A percentile compares a stretch with the other conserved stretches of the same genome.
Evolutionary conservation across 2,329 filamentous ascomycete species (phyloP).

Genomic region (Aspergillus ustus): DNA sequence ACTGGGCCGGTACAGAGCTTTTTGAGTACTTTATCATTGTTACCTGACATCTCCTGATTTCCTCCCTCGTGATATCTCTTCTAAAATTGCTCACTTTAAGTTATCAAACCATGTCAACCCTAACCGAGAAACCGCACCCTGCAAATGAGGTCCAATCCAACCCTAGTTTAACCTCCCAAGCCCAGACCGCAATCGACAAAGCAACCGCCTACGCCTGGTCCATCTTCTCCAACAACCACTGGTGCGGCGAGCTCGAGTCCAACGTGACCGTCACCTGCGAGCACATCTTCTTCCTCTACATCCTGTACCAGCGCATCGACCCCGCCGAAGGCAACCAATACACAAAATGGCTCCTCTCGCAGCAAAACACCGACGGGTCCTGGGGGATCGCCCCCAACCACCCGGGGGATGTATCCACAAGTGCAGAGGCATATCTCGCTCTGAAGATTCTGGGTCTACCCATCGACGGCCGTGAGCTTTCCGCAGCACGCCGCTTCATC

Average conservation of each 20-base stretch:
- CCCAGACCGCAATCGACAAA: too few relatives aligned
- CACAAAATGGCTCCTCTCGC: constrained; percentile 20
- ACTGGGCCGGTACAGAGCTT: too few relatives aligned
- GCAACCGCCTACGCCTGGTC: too few relatives aligned
- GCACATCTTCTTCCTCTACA: constrained; percentile 32
- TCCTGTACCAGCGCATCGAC: constrained; percentile 21
- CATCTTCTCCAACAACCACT: constrained; percentile 26
- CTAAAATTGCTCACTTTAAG: too few relatives aligned
- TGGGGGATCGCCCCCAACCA: constrained; percentile 34
- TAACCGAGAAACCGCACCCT: too few relatives aligned
- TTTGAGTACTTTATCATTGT: too few relatives aligned
- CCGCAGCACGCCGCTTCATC: constrained; percentile 30
- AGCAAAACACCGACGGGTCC: constrained; percentile 37
- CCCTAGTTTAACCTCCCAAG: too few relatives aligned
- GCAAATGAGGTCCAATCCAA: too few relatives aligned
- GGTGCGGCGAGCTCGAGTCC: constrained; percentile 30
- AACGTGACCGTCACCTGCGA: constrained; percentile 33
- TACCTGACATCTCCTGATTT: too few relatives aligned
- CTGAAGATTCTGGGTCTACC: constrained; percentile 38
- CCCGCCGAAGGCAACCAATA: constrained; percentile 15
- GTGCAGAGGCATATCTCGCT: constrained; percentile 41
- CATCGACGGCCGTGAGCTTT: constrained; percentile 16
- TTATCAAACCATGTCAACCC: too few relatives aligned
- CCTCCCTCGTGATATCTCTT: too few relatives aligned
- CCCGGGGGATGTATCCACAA: constrained; percentile 32